These are phyloP conservation scores for Fusarium sp. DNA, from an alignment of 2,329 filamentous ascomycete species.

Conservation along the genomic window DNA sequence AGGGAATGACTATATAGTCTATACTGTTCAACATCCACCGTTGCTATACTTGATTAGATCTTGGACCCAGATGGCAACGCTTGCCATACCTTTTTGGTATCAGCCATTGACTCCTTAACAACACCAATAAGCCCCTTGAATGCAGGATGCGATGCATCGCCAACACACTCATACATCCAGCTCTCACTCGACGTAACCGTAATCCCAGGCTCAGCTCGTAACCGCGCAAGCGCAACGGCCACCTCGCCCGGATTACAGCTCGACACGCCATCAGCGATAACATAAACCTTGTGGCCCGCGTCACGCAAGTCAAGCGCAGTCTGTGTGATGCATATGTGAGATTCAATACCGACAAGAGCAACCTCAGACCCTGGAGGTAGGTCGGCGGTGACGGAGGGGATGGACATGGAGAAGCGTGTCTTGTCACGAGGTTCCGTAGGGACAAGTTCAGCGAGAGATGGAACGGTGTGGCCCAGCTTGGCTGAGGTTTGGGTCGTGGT, in stretches of 20 bases:
- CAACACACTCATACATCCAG: constrained; percentile 87
- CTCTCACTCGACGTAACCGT: constrained; percentile 88
- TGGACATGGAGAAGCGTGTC: constrained; percentile 88
- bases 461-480: constrained; percentile 81
- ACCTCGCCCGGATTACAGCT: constrained; percentile 87
- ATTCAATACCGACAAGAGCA: constrained; percentile 89
- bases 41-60: constrained; percentile 51
- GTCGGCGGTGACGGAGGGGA: constrained; percentile 67
- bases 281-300: constrained; percentile 81
- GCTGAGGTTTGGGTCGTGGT: constrained; percentile 85
- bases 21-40: neutral
- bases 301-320: constrained; percentile 83
- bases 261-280: constrained; percentile 89
- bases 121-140: constrained; percentile 78
- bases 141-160: constrained; percentile 76
- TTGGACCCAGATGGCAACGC: constrained; percentile 67
- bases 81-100: constrained; percentile 74
- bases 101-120: constrained; percentile 78
- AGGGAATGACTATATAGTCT: neutral
- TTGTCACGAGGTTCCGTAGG: constrained; percentile 76
- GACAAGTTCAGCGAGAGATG: constrained; percentile 70
- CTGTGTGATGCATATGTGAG: constrained; percentile 94
- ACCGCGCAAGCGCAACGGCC: constrained; percentile 76
- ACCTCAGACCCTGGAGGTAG: constrained; percentile 61
- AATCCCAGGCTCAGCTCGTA: constrained; percentile 76